Base-by-base conservation (phyloP, 148 eudicot genomes). In the Persicaria maculosa region DNA sequence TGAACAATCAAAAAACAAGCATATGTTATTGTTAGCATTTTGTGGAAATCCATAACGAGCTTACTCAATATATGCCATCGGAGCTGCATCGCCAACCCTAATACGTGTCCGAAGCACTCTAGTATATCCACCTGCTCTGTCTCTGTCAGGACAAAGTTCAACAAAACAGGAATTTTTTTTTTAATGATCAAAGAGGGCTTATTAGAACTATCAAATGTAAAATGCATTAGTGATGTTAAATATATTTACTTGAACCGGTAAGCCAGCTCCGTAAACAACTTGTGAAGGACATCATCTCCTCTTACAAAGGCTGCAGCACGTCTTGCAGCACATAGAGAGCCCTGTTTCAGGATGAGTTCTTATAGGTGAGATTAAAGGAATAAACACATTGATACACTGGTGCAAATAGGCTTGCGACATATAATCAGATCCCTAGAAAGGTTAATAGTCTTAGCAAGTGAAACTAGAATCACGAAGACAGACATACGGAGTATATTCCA, bases 41-140 rank as follows among this genome's bases (percentile, higher is more conserved):
- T 57, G 25, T 19, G 9, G 2, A 20, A 62, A 6, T 4, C 43
- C 75, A 59, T 5, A 50, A 54, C 25, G 73, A 58, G 58, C 92
- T 77, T 88, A 94, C 98, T 94, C 98, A 31, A 94, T 91, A 77
- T 94, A 94, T 15, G 98, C 98, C 98, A 94, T 94, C 46, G 97
- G 90, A 71, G 98, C 98, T 54, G 97, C 97, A 86, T 94, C 98
- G 77, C 98, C 97, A 74, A 94, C 97, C 79, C 98, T 85, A 44
- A 94, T 86, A 73, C 98, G 89, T 43, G 98, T 91, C 74, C 98
- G 90, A 44, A 94, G 93, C 81, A 94, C 11, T 78, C 98, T 87
- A 74, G 98, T 91, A 77, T 91, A 94, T 76, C 98, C 98, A 73
- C 98, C 98, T 17, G 90, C 91, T 81, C 98, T 89, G 74, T 86